These are phyloP conservation scores for Sarcodon aspratus DNA, from an alignment of 768 basidiomycete genomes.

Conservation along the genomic window DNA sequence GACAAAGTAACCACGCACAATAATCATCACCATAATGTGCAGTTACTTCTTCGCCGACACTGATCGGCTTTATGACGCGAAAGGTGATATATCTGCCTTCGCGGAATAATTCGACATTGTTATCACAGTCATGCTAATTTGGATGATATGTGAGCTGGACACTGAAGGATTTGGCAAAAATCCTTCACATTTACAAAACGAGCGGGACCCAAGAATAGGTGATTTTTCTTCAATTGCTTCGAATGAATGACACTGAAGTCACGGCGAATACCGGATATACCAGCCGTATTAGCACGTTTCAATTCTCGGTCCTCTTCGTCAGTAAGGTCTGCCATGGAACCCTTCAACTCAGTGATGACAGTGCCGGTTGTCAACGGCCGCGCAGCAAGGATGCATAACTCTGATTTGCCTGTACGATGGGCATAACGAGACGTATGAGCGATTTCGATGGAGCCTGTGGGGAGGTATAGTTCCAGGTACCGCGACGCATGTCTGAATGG, in stretches of 20 bases:
- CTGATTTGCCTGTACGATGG: conserved; percentile 80
- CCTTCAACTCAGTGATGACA: conserved; percentile 80
- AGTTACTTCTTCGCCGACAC: conserved; percentile 77
- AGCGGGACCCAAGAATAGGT: conserved; percentile 83
- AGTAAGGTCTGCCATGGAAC: conserved; percentile 82
- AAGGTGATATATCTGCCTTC: conserved; percentile 88
- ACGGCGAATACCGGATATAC: conserved; percentile 41
- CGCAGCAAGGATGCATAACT: conserved; percentile 80
- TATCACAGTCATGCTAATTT: conserved; percentile 76
- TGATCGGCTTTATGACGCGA: conserved; percentile 67
- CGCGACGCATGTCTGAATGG: conserved; percentile 69
- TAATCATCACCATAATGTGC: conserved; percentile 88
- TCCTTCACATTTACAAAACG: conserved; percentile 81
- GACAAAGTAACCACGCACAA: conserved; percentile 41
- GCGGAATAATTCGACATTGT: conserved; percentile 82
- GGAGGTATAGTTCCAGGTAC: conserved; percentile 81
- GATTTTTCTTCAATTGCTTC: conserved; percentile 85
- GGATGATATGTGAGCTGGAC: conserved; percentile 8
- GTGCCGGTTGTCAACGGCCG: conserved; percentile 53
- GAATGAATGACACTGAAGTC: conserved; percentile 91
- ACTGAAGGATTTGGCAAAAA: conserved; percentile 2
- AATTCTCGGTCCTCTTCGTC: conserved; percentile 81
- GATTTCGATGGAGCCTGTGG: conserved; percentile 77
- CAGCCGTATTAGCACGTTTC: conserved; percentile 68
- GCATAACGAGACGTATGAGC: conserved; percentile 84